Evolutionary conservation across 805 yeast species (phyloP).

Genomic region (Myxozyma mucilagina): DNA sequence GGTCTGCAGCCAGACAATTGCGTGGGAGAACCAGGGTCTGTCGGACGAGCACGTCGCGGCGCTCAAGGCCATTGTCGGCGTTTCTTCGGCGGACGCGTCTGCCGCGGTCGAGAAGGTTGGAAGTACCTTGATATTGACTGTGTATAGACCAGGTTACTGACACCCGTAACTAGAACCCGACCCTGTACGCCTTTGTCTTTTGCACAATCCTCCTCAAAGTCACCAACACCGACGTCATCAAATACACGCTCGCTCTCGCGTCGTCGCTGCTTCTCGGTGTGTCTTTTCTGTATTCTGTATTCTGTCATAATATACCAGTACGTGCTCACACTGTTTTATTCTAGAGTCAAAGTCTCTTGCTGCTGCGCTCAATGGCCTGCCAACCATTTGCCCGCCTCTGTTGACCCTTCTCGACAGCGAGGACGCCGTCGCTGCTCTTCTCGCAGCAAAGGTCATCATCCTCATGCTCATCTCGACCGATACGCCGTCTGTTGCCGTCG

Average conservation of each 20-base stretch:
- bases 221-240: conserved; percentile 62
- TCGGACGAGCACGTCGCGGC: conserved; percentile 66
- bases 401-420: conserved; percentile 50
- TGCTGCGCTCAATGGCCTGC: conserved; percentile 11
- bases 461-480: conserved; percentile 46
- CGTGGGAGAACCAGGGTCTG: conserved; percentile 87
- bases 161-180: conserved; percentile 7
- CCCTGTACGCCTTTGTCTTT: conserved; percentile 15
- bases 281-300: background rate
- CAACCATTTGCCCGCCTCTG: conserved; percentile 11
- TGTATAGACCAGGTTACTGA: background rate
- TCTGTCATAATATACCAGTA: background rate
- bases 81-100: conserved; percentile 30
- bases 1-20: conserved; percentile 73
- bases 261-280: conserved; percentile 51
- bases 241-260: conserved; percentile 61
- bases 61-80: conserved; percentile 55
- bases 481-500: conserved; percentile 39
- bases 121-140: background rate
- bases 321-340: background rate
- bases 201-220: conserved; percentile 52
- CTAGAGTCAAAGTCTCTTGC: conserved; percentile 11
- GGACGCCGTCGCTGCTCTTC: conserved; percentile 59
- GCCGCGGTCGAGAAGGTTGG: conserved; percentile 17
- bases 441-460: conserved; percentile 57